Evolutionary conservation across 2,329 filamentous ascomycete species (phyloP).

Genomic region (Didymella pomorum): DNA sequence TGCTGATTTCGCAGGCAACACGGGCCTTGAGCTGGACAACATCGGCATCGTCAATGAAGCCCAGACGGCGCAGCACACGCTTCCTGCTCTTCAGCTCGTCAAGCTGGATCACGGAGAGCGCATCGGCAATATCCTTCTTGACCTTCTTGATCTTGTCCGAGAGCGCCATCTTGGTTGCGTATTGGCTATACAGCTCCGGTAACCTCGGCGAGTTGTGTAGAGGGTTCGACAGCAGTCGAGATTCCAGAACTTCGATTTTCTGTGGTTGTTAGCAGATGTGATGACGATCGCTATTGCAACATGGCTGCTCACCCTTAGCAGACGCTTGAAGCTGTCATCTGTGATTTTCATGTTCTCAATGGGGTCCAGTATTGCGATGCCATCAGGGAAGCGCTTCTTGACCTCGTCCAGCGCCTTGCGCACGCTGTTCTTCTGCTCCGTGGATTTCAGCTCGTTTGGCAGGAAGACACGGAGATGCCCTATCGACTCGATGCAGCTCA

Average conservation of each 20-base stretch:
- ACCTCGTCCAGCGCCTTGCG: slow-evolving; percentile 78
- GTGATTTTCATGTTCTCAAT: slow-evolving; percentile 96
- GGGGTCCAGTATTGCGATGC: slow-evolving; percentile 86
- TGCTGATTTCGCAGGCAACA: slow-evolving; percentile 97
- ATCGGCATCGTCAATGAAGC: slow-evolving; percentile 94
- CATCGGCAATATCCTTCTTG: slow-evolving; percentile 86
- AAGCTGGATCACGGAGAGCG: slow-evolving; percentile 87
- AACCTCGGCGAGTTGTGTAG: slow-evolving; percentile 89
- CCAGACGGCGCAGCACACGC: slow-evolving; percentile 89
- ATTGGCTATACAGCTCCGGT: slow-evolving; percentile 85
- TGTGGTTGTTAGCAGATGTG: slow-evolving; percentile 50
- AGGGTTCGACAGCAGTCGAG: slow-evolving; percentile 84
- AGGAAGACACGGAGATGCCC: slow-evolving; percentile 85
- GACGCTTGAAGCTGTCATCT: slow-evolving; percentile 91
- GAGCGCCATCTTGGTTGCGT: slow-evolving; percentile 79
- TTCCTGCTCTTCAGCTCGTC: slow-evolving; percentile 97
- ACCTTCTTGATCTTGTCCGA: slow-evolving; percentile 82
- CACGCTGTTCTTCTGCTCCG: slow-evolving; percentile 73
- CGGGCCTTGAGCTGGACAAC: slow-evolving; percentile 97
- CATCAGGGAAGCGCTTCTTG: slow-evolving; percentile 88
- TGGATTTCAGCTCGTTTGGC: slow-evolving; percentile 75
- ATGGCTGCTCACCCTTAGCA: slow-evolving; percentile 66
- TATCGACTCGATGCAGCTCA: slow-evolving; percentile 85
- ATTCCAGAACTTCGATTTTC: slow-evolving; percentile 97
- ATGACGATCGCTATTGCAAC: no score